Evolutionary conservation across 768 basidiomycete species (phyloP).

Genomic region (Baorangia bicolor): DNA sequence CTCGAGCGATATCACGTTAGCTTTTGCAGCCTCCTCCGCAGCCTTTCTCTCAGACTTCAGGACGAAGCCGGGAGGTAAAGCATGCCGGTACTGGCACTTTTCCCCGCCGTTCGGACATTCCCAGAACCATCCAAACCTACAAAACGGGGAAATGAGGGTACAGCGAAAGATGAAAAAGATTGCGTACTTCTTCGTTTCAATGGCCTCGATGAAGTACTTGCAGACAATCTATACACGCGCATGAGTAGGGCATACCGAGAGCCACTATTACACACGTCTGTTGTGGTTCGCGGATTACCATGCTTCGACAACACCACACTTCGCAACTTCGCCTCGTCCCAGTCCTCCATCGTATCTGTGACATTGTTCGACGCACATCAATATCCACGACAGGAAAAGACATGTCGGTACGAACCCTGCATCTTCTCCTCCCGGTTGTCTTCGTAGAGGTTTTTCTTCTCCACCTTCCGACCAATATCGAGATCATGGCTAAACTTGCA

Average conservation of each 20-base stretch:
- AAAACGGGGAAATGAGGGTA: not conserved
- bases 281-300: constrained; percentile 89
- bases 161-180: not conserved
- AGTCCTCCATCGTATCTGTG: constrained; percentile 93
- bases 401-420: constrained; percentile 47
- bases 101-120: constrained; percentile 83
- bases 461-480: constrained; percentile 85
- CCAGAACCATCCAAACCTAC: constrained; percentile 93
- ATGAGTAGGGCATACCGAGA: constrained; percentile 8
- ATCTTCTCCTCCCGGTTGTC: constrained; percentile 83
- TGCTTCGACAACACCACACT: constrained; percentile 84
- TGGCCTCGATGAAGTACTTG: constrained; percentile 95
- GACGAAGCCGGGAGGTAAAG: constrained; percentile 93
- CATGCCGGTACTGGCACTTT: constrained; percentile 90
- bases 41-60: constrained; percentile 94
- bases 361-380: constrained; percentile 1
- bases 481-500: constrained; percentile 98
- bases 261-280: constrained; percentile 59
- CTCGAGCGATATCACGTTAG: constrained; percentile 86
- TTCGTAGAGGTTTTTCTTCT: constrained; percentile 94
- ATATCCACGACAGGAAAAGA: not conserved
- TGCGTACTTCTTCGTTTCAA: constrained; percentile 78
- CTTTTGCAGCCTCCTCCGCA: constrained; percentile 85
- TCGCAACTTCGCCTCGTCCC: constrained; percentile 93
- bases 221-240: constrained; percentile 77